Evolutionary conservation across 805 yeast species (phyloP).

Genomic region (Alloascoidea hylecoeti): DNA sequence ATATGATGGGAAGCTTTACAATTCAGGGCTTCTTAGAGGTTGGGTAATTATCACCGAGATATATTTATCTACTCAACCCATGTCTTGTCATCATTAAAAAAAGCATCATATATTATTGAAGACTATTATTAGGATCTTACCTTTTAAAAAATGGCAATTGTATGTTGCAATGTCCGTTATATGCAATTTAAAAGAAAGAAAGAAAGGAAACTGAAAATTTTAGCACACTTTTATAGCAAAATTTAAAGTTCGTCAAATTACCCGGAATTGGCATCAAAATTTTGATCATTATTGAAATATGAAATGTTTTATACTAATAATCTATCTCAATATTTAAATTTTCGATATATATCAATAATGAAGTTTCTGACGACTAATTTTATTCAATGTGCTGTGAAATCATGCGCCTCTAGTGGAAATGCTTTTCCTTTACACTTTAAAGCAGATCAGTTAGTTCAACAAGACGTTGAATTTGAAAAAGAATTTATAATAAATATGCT

Average conservation of each 20-base stretch:
- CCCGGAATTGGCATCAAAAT: neutral
- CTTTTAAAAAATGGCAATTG: neutral
- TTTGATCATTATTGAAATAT: neutral
- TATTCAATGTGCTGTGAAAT: slow-evolving; percentile 81
- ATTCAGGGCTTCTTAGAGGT: slow-evolving; percentile 4
- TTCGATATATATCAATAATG: slow-evolving; percentile 28
- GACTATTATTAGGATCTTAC: neutral
- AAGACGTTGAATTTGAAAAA: slow-evolving; percentile 69
- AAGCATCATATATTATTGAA: too few relatives aligned
- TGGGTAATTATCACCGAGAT: slow-evolving; percentile 1
- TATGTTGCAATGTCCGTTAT: neutral
- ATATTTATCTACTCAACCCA: neutral
- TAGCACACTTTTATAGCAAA: too few relatives aligned
- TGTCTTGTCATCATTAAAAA: neutral
- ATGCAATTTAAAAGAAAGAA: neutral
- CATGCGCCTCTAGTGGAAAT: slow-evolving; percentile 59
- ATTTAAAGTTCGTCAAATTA: neutral
- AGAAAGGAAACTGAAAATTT: slow-evolving; percentile 1
- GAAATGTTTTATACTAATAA: neutral
- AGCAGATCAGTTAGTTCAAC: slow-evolving; percentile 50
- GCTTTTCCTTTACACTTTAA: slow-evolving; percentile 71
- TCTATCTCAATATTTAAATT: neutral
- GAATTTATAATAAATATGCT: slow-evolving; percentile 66
- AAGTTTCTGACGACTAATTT: slow-evolving; percentile 93
- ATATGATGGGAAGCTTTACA: neutral